phyloP scores from a whole-genome alignment of 441 rosid species.

The Gossypium davidsonii region DNA sequence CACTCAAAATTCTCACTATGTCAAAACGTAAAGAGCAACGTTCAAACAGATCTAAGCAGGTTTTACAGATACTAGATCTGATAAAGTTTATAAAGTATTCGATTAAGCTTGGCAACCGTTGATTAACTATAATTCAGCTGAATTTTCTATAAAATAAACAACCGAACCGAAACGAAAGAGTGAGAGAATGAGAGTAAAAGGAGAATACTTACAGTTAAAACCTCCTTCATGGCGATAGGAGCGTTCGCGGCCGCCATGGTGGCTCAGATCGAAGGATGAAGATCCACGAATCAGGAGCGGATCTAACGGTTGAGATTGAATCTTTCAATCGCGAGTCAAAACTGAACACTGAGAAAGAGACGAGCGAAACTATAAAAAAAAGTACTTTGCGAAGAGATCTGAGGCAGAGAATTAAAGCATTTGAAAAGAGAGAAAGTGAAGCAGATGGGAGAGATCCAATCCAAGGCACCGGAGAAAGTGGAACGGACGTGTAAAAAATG shows the following conservation, averaged over 20 bases:
- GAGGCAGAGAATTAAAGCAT: slow-evolving; percentile 36
- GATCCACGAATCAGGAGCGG: slow-evolving; percentile 29
- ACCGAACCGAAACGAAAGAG: background rate
- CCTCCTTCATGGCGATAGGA: slow-evolving; percentile 63
- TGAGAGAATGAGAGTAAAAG: background rate
- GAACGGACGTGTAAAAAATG: slow-evolving; percentile 19
- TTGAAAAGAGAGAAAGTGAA: slow-evolving; percentile 14
- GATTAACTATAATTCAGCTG: slow-evolving; percentile 18
- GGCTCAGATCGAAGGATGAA: slow-evolving; percentile 39
- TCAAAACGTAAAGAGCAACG: slow-evolving; percentile 1
- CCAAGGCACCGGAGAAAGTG: slow-evolving; percentile 28
- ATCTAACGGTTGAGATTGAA: slow-evolving; percentile 40
- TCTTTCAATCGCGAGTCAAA: slow-evolving; percentile 28
- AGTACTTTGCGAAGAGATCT: slow-evolving; percentile 47
- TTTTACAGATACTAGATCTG: slow-evolving; percentile 16
- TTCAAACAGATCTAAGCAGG: slow-evolving; percentile 28
- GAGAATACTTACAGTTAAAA: slow-evolving; percentile 43
- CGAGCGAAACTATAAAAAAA: background rate
- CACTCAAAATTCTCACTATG: slow-evolving; percentile 22
- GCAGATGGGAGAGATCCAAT: slow-evolving; percentile 29
- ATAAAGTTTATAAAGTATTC: background rate
- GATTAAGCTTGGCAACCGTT: background rate
- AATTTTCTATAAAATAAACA: slow-evolving; percentile 3
- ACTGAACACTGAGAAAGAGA: background rate
- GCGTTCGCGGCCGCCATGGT: slow-evolving; percentile 63